These are phyloP conservation scores for Tremella fuciformis DNA, from an alignment of 768 basidiomycete genomes.

Conservation along the genomic window DNA sequence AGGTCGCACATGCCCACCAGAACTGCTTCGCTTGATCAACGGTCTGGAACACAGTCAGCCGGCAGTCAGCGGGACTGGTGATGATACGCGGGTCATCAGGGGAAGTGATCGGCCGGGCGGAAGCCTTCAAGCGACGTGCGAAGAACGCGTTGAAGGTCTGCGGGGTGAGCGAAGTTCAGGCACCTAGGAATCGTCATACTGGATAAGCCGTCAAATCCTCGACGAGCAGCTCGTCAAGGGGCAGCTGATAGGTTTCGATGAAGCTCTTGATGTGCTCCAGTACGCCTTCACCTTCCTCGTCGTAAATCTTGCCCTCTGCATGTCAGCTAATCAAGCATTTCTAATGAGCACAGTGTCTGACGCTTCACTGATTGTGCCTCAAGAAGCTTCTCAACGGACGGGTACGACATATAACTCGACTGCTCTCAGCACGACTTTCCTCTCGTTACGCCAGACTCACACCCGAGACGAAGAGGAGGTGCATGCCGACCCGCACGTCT, in stretches of 20 bases:
- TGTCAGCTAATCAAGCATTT: not conserved
- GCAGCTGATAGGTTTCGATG: conserved; percentile 54
- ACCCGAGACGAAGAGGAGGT: conserved; percentile 61
- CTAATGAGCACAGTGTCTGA: conserved; percentile 14
- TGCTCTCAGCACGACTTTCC: conserved; percentile 13
- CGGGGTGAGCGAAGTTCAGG: not conserved
- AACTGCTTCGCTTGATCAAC: conserved; percentile 63
- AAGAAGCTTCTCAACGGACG: conserved; percentile 45
- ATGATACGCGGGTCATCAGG: conserved; percentile 59
- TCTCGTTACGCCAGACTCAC: conserved; percentile 17
- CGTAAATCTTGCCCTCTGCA: conserved; percentile 49
- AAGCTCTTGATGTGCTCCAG: conserved; percentile 51
- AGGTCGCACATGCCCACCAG: conserved; percentile 57
- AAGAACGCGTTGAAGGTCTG: conserved; percentile 77
- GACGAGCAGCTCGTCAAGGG: conserved; percentile 62
- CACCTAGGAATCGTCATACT: conserved; percentile 20
- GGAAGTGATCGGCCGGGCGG: conserved; percentile 63
- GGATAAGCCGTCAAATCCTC: conserved; percentile 63
- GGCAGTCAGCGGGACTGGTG: conserved; percentile 68
- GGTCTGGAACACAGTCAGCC: conserved; percentile 66
- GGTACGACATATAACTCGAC: conserved; percentile 33
- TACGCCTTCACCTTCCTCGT: conserved; percentile 44
- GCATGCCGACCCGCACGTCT: conserved; percentile 58
- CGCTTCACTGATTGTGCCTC: conserved; percentile 47
- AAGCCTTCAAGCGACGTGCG: conserved; percentile 61